Evolutionary conservation across 2,329 filamentous ascomycete species (phyloP).

Genomic region (Aspergillus hortae): DNA sequence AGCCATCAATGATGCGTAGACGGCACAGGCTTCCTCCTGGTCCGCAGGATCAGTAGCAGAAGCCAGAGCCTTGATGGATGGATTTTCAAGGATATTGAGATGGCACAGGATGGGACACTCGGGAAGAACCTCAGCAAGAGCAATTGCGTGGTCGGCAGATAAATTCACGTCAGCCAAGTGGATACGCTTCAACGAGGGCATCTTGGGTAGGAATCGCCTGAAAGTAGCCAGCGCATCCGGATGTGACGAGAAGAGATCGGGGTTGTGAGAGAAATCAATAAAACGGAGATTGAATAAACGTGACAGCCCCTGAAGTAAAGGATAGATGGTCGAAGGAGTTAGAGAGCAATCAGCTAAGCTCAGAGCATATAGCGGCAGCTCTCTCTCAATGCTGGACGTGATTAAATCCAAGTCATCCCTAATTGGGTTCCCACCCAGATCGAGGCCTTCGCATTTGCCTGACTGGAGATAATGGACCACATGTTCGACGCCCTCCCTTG

Average conservation of each 20-base stretch:
- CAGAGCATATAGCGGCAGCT: constrained; percentile 69
- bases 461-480: constrained; percentile 72
- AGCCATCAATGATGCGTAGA: constrained; percentile 88
- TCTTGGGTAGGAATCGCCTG: constrained; percentile 78
- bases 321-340: constrained; percentile 66
- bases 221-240: constrained; percentile 72
- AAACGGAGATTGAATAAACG: constrained; percentile 74
- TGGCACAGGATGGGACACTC: constrained; percentile 80
- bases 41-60: constrained; percentile 73
- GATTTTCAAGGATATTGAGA: constrained; percentile 80
- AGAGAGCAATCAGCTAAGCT: constrained; percentile 85
- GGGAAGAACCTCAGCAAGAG: constrained; percentile 82
- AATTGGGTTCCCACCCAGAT: constrained; percentile 80
- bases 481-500: constrained; percentile 69
- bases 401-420: constrained; percentile 49
- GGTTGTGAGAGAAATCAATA: constrained; percentile 89
- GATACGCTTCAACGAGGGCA: constrained; percentile 74
- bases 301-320: constrained; percentile 69
- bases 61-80: constrained; percentile 59
- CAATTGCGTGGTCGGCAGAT: constrained; percentile 83
- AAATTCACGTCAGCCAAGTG: constrained; percentile 83
- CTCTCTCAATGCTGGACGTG: constrained; percentile 32
- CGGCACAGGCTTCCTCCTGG: constrained; percentile 89
- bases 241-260: constrained; percentile 67
- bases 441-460: constrained; percentile 79